These are phyloP conservation scores for Strombidium stylifer DNA, from an alignment of 73 alveolate species.

Conservation along the genomic window DNA sequence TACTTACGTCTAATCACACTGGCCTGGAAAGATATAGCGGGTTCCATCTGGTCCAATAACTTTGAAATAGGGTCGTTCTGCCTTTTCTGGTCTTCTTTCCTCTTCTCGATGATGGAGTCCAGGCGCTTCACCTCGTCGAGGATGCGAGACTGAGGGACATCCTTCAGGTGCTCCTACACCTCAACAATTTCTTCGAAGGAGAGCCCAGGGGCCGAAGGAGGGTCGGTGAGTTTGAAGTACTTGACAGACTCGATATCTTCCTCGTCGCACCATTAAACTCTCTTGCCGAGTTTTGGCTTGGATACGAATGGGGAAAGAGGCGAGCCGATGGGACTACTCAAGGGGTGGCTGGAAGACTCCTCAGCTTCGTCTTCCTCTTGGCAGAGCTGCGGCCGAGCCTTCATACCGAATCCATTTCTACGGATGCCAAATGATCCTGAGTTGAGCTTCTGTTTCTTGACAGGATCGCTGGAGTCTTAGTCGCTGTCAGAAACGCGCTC, in stretches of 20 bases:
- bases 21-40: too few species aligned
- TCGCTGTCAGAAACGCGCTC: too few species aligned
- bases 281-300: neutral
- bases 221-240: slow-evolving; percentile 43
- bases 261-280: slow-evolving; percentile 31
- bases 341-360: neutral
- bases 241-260: slow-evolving; percentile 36
- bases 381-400: neutral
- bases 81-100: slow-evolving; percentile 25
- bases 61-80: too few species aligned
- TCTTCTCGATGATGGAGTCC: slow-evolving; percentile 28
- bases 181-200: slow-evolving; percentile 18
- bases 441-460: slow-evolving; percentile 3
- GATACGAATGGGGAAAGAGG: neutral
- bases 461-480: neutral
- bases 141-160: slow-evolving; percentile 40
- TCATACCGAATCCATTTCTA: slow-evolving; percentile 4
- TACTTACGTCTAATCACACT: too few species aligned
- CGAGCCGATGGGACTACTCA: neutral
- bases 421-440: neutral
- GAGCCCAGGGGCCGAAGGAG: slow-evolving; percentile 53
- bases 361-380: slow-evolving; percentile 1
- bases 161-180: slow-evolving; percentile 22
- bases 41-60: slow-evolving; percentile 32
- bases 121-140: slow-evolving; percentile 31